These are phyloP conservation scores for Aspergillus sp. DNA, from an alignment of 2,329 filamentous ascomycete species.

Conservation along the genomic window DNA sequence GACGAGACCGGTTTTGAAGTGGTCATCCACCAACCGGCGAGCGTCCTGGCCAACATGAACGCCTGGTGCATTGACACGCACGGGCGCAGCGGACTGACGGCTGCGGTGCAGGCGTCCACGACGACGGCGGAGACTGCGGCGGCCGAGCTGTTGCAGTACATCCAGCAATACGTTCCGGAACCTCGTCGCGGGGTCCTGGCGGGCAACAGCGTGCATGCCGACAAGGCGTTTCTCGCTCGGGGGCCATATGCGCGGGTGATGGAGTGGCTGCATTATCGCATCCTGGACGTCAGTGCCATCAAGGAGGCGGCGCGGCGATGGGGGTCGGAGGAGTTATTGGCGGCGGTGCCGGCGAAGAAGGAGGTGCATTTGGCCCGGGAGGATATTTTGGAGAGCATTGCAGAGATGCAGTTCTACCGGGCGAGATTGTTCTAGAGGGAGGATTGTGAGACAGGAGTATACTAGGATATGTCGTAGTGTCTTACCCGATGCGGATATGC, in stretches of 20 bases:
- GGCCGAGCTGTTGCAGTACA: slow-evolving; percentile 70
- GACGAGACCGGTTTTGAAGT: slow-evolving; percentile 76
- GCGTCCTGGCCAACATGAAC: slow-evolving; percentile 74
- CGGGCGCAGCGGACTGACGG: slow-evolving; percentile 74
- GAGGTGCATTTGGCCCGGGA: slow-evolving; percentile 76
- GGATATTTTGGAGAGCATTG: slow-evolving; percentile 94
- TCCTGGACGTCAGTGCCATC: slow-evolving; percentile 86
- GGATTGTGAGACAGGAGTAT: background rate
- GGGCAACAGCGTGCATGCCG: slow-evolving; percentile 90
- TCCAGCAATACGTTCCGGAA: slow-evolving; percentile 68
- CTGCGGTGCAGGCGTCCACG: slow-evolving; percentile 68
- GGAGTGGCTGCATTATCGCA: slow-evolving; percentile 80
- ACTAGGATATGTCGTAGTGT: background rate
- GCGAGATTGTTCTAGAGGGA: slow-evolving; percentile 59
- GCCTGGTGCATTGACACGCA: slow-evolving; percentile 87
- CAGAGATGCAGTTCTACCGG: slow-evolving; percentile 81
- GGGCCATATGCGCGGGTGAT: slow-evolving; percentile 71
- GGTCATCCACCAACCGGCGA: slow-evolving; percentile 69
- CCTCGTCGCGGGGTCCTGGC: slow-evolving; percentile 70
- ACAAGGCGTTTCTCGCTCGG: slow-evolving; percentile 74
- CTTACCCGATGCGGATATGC: background rate
- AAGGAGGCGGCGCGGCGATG: slow-evolving; percentile 88
- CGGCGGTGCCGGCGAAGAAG: slow-evolving; percentile 67
- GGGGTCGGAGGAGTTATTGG: slow-evolving; percentile 62
- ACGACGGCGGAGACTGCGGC: slow-evolving; percentile 72